phyloP scores from a whole-genome alignment of 176 grass and related monocot species.

The Triticum turgidum region DNA sequence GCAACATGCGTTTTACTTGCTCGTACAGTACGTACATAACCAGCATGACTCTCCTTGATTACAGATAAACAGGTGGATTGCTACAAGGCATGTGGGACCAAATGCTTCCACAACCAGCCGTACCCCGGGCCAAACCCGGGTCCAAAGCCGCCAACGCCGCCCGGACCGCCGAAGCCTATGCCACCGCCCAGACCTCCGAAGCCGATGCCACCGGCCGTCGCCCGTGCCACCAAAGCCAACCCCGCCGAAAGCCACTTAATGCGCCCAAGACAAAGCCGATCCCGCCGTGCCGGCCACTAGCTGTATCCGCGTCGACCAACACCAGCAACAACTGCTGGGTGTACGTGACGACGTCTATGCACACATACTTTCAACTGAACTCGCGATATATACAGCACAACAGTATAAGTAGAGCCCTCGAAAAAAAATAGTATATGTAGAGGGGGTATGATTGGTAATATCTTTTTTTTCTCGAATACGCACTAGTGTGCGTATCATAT shows the following conservation, averaged over 20 bases:
- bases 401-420: neutral
- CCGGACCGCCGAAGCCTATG: neutral
- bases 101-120: slow-evolving; percentile 12
- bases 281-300: neutral
- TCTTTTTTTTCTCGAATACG: too few relatives aligned
- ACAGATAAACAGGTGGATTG: slow-evolving; percentile 29
- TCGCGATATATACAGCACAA: neutral
- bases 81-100: slow-evolving; percentile 17
- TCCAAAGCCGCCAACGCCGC: neutral
- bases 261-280: neutral
- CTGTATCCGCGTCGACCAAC: neutral
- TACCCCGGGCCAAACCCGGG: neutral
- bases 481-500: too few relatives aligned
- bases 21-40: neutral
- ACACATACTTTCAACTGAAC: neutral
- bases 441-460: neutral
- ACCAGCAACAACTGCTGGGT: neutral
- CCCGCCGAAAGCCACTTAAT: neutral
- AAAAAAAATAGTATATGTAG: neutral
- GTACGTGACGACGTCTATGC: neutral
- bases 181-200: neutral
- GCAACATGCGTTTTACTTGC: neutral
- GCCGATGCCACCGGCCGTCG: neutral
- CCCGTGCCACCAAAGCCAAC: neutral
- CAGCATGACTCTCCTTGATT: neutral